phyloP scores from a whole-genome alignment of 1,139 yeast species.

The Kodamaea derodonti region DNA sequence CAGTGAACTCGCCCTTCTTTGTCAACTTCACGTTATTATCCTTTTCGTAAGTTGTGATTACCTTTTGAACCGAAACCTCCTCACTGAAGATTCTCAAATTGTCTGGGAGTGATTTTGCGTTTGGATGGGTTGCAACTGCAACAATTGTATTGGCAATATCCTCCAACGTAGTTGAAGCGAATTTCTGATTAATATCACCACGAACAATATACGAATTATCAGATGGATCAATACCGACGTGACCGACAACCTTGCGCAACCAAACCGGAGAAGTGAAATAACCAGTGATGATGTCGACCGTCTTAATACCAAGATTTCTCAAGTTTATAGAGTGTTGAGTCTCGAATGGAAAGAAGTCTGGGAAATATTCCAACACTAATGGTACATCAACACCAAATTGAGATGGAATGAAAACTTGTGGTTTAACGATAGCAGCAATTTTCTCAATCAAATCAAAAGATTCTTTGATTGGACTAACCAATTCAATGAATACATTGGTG shows the following conservation, averaged over 20 bases:
- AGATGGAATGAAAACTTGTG: constrained; percentile 56
- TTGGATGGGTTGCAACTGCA: constrained; percentile 34
- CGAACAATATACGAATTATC: constrained; percentile 32
- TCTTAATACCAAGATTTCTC: constrained; percentile 46
- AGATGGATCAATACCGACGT: constrained; percentile 35
- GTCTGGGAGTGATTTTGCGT: constrained; percentile 43
- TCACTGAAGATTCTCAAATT: constrained; percentile 43
- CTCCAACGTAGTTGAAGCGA: constrained; percentile 30
- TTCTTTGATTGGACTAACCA: constrained; percentile 27
- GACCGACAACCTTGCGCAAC: constrained; percentile 30
- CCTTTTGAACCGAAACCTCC: constrained; percentile 31
- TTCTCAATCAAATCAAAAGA: constrained; percentile 23
- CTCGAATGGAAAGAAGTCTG: constrained; percentile 37
- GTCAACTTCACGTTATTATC: constrained; percentile 33
- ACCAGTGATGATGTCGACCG: constrained; percentile 44
- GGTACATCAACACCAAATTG: constrained; percentile 53
- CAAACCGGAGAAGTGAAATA: constrained; percentile 43
- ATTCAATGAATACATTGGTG: constrained; percentile 49
- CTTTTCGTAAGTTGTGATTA: constrained; percentile 40
- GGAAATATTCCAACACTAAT: constrained; percentile 20
- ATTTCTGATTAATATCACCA: constrained; percentile 36
- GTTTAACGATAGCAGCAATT: constrained; percentile 37
- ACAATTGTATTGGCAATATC: constrained; percentile 49
- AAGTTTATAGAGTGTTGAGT: constrained; percentile 34
- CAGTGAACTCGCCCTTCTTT: constrained; percentile 20